Evolutionary conservation across 768 basidiomycete species (phyloP).

Genomic region (Boletales sp.): DNA sequence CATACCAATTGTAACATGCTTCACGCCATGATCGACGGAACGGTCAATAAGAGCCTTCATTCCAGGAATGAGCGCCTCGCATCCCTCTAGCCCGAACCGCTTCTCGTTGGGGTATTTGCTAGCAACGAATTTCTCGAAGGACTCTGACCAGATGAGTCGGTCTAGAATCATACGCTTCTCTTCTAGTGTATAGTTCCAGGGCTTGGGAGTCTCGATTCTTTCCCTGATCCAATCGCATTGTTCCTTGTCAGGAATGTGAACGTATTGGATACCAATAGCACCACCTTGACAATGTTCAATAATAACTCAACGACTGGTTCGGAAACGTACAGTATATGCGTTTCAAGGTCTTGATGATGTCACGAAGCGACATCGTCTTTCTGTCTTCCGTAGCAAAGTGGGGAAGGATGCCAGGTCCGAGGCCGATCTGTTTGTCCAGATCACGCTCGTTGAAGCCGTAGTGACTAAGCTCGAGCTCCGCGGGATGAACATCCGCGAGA

Average conservation of each 20-base stretch:
- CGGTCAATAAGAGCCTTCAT: slow-evolving; percentile 99
- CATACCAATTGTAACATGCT: slow-evolving; percentile 98
- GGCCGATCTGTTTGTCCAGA: slow-evolving; percentile 88
- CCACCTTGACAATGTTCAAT: slow-evolving; percentile 51
- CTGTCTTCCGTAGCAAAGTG: slow-evolving; percentile 87
- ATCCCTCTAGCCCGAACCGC: slow-evolving; percentile 97
- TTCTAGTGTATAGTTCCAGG: slow-evolving; percentile 96
- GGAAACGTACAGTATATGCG: slow-evolving; percentile 84
- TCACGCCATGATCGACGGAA: slow-evolving; percentile 94
- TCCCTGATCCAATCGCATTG: slow-evolving; percentile 99
- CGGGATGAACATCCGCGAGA: slow-evolving; percentile 70
- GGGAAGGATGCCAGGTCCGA: slow-evolving; percentile 94
- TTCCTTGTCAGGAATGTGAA: slow-evolving; percentile 97
- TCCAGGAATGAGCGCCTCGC: slow-evolving; percentile 94
- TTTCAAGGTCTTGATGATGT: slow-evolving; percentile 87
- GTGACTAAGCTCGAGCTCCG: slow-evolving; percentile 89
- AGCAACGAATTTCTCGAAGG: slow-evolving; percentile 97
- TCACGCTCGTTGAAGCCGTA: slow-evolving; percentile 96
- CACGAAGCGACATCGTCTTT: slow-evolving; percentile 83
- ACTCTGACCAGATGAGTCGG: slow-evolving; percentile 99
- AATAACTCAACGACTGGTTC: not conserved
- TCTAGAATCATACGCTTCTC: slow-evolving; percentile 99
- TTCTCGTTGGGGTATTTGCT: slow-evolving; percentile 99
- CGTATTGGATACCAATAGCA: slow-evolving; percentile 84
- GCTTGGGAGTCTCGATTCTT: slow-evolving; percentile 90